Conservation (phyloP, 2,329 filamentous ascomycete genomes). For the Zelopaecilomyces penicillatus region DNA sequence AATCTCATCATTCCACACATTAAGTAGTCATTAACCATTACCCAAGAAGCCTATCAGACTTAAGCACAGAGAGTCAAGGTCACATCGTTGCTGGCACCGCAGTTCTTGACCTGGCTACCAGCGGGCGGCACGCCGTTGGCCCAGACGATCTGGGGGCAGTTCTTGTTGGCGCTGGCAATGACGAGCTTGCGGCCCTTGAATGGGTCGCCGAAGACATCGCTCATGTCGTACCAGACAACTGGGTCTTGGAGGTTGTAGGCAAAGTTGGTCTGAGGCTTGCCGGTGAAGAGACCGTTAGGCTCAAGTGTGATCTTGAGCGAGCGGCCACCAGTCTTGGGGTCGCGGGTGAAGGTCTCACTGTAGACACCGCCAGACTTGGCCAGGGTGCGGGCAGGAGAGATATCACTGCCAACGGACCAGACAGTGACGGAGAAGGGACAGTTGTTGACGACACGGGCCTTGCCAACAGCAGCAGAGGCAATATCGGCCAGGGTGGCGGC, state of each 20-base stretch:
- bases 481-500: slow-evolving; percentile 4
- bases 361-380: slow-evolving; percentile 18
- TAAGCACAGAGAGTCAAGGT: slow-evolving; percentile 27
- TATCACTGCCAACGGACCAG: slow-evolving; percentile 29
- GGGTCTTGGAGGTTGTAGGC: slow-evolving; percentile 29
- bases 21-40: no score
- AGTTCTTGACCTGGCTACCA: slow-evolving; percentile 30
- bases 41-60: not conserved
- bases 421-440: slow-evolving; percentile 26
- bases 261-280: slow-evolving; percentile 31
- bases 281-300: slow-evolving; percentile 29
- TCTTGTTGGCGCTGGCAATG: slow-evolving; percentile 18
- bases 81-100: slow-evolving; percentile 23
- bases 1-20: no score
- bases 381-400: slow-evolving; percentile 20
- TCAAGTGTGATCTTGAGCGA: slow-evolving; percentile 29
- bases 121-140: slow-evolving; percentile 23
- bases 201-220: slow-evolving; percentile 31
- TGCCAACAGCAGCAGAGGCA: slow-evolving; percentile 21
- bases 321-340: slow-evolving; percentile 29
- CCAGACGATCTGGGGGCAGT: slow-evolving; percentile 30
- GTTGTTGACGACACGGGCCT: slow-evolving; percentile 28
- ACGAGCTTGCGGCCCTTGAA: slow-evolving; percentile 26
- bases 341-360: slow-evolving; percentile 24
- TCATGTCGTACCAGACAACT: slow-evolving; percentile 32